These are phyloP conservation scores for Wickerhamomyces sp. DNA, from an alignment of 1,139 yeast genomes.

Conservation along the genomic window DNA sequence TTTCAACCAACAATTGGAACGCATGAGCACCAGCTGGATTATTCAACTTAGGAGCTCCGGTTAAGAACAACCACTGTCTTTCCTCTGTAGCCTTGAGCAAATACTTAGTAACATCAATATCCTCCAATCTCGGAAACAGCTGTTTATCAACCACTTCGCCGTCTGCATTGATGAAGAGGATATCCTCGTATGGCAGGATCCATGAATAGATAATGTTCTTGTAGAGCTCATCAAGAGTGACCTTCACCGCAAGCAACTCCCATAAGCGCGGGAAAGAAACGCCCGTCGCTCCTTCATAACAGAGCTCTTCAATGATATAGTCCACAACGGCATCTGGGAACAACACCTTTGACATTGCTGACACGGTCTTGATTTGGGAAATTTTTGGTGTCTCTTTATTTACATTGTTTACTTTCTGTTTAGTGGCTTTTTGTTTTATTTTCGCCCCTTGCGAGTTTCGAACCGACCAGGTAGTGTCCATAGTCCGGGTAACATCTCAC, in stretches of 20 bases:
- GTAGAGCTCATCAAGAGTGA: constrained; percentile 24
- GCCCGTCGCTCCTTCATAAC: constrained; percentile 28
- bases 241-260: constrained; percentile 21
- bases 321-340: constrained; percentile 29
- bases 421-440: too few species aligned
- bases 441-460: too few species aligned
- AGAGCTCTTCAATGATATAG: constrained; percentile 24
- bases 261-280: constrained; percentile 27
- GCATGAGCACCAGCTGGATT: constrained; percentile 37
- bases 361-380: too few species aligned
- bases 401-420: too few species aligned
- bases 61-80: constrained; percentile 34
- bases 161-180: constrained; percentile 10
- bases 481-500: too few species aligned
- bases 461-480: background rate
- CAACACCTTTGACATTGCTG: too few species aligned
- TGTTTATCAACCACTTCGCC: background rate
- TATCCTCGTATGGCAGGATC: constrained; percentile 23
- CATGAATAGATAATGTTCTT: constrained; percentile 30
- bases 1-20: constrained; percentile 37
- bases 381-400: too few species aligned
- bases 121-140: constrained; percentile 1
- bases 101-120: constrained; percentile 8
- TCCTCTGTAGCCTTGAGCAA: constrained; percentile 33
- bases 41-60: constrained; percentile 36